Base-by-base conservation (phyloP, 1,139 yeast species). In the Yamadazyma siamensis region DNA sequence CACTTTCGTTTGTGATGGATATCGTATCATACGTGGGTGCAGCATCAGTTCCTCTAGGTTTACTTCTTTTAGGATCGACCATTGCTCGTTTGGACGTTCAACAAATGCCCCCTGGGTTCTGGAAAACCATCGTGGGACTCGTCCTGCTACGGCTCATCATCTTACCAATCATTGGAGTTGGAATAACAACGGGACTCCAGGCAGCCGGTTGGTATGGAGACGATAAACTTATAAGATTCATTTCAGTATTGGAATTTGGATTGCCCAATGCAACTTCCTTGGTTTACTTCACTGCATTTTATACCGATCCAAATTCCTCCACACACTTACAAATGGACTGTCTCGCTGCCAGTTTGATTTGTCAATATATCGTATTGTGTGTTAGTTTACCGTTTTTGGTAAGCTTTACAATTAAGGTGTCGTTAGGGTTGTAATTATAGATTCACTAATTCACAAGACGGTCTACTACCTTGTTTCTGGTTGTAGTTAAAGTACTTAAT, bases 31-130 rank as follows among this genome's bases (percentile, higher is more conserved):
- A 89, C 52, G 63, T 89, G 3, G 96, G 96, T 1, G 78, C 78
- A 2, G 96, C 96, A 0, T 77, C 87, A 19, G 96, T 89, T 19
- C 97, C 96, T 1, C 61, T 86, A 39, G 96, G 96, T 2, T 65
- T 89, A 36, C 53, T 85, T 29, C 52, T 89, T 36, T 56, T 89
- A 21, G 97, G 97, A 3, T 95, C 94, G 9, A 86, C 96, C 4
- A 75, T 89, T 27, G 80, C 95, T 0, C 62, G 96, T 28, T 65
- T 89, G 30, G 65, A 73, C 38, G 60, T 87, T 16, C 69, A 66
- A 11, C 53, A 64, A 11, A 61, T 87, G 49, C 83, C 87, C 8
- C 60, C 66, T 2, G 87, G 88, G 2, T 77, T 85, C 51, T 82
- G 94, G 86, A 75, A 76, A 48, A 67, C 74, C 1, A 72, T 68